Evolutionary conservation across 176 grass and related monocot species (phyloP).

Genomic region (Zizania latifolia): DNA sequence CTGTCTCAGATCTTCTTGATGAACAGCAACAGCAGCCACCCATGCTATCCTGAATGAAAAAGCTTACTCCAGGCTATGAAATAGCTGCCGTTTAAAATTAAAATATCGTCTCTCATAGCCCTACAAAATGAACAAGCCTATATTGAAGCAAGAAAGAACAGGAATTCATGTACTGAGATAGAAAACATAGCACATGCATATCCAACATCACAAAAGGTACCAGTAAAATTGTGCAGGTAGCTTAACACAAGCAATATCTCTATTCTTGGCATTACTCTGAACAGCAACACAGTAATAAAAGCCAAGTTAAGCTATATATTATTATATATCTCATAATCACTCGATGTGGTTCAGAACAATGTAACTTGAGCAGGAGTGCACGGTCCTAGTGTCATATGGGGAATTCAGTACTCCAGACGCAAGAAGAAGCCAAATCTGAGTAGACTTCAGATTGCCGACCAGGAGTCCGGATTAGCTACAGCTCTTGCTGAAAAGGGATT

Average conservation of each 20-base stretch:
- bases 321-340: background rate
- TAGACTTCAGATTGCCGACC: too few species aligned
- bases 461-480: too few species aligned
- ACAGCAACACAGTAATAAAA: background rate
- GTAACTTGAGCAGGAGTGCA: background rate
- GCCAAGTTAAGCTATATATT: background rate
- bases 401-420: too few species aligned
- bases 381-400: too few species aligned
- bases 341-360: background rate
- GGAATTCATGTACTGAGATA: background rate
- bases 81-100: conserved; percentile 35
- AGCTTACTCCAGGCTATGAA: conserved; percentile 20
- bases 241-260: background rate
- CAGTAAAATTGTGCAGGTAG: background rate
- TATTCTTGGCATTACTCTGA: background rate
- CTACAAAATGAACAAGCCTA: conserved; percentile 23
- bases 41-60: conserved; percentile 48
- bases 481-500: too few species aligned
- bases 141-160: conserved; percentile 1
- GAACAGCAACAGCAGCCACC: conserved; percentile 84
- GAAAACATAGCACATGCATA: background rate
- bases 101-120: conserved; percentile 31
- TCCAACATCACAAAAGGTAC: background rate
- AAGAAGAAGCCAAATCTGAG: too few species aligned
- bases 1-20: conserved; percentile 48